These are phyloP conservation scores for Blastobotrys capitulatus DNA, from an alignment of 1,139 yeast genomes.

Conservation along the genomic window DNA sequence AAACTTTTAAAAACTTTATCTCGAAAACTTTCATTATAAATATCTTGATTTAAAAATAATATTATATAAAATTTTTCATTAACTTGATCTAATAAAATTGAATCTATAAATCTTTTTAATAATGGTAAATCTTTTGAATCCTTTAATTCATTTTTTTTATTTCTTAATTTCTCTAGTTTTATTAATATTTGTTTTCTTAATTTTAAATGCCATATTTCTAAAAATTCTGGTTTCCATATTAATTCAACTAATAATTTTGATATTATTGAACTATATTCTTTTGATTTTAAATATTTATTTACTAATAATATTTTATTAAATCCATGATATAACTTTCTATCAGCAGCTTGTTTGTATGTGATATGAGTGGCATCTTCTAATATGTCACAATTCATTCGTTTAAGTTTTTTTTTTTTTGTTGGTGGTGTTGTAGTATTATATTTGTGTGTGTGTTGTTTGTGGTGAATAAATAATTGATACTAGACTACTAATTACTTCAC, in stretches of 20 bases:
- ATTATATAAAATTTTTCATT: not conserved
- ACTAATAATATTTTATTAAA: not conserved
- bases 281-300: not conserved
- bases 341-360: no score
- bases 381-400: no score
- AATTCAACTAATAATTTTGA: not conserved
- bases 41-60: not conserved
- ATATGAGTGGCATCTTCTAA: no score
- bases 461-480: no score
- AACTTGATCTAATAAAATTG: not conserved
- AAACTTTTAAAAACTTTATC: not conserved
- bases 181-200: not conserved
- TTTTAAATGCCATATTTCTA: not conserved
- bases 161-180: not conserved
- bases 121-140: not conserved
- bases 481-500: no score
- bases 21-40: not conserved
- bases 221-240: constrained; percentile 2
- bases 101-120: not conserved
- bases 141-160: not conserved
- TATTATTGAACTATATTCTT: not conserved
- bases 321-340: not conserved
- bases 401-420: no score
- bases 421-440: no score
- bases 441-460: no score